Conservation (phyloP, 257 asterid species). For the Vinca minor region DNA sequence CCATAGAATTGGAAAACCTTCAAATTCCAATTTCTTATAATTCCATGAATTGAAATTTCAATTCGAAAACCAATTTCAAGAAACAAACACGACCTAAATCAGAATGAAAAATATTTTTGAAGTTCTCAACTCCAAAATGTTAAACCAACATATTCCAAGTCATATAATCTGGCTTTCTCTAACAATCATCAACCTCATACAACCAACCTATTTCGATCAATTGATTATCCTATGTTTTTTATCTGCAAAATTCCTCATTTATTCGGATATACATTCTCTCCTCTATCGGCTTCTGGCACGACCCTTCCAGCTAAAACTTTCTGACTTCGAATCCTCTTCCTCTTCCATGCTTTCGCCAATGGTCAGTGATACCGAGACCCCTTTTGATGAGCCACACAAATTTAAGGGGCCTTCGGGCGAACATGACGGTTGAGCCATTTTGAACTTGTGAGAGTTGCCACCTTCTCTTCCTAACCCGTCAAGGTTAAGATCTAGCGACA, state of each 20-base stretch:
- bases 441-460: slow-evolving; percentile 25
- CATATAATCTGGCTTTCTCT: background rate
- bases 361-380: slow-evolving; percentile 20
- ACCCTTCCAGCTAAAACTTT: slow-evolving; percentile 28
- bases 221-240: slow-evolving; percentile 5
- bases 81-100: no score
- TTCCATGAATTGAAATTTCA: no score
- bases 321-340: slow-evolving; percentile 46
- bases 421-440: slow-evolving; percentile 23
- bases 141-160: background rate
- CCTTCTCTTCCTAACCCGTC: no score
- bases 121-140: no score
- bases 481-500: background rate
- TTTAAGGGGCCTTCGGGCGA: slow-evolving; percentile 64
- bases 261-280: slow-evolving; percentile 6
- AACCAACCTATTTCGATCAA: background rate
- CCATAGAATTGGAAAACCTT: no score
- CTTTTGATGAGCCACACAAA: slow-evolving; percentile 32
- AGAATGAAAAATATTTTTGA: no score
- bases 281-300: slow-evolving; percentile 17
- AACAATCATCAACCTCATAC: background rate
- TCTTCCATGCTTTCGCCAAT: no score
- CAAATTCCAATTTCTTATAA: no score
- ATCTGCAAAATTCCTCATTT: slow-evolving; percentile 44
- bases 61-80: no score